These are phyloP conservation scores for Microdochium nivale DNA, from an alignment of 2,329 filamentous ascomycete species.

Conservation along the genomic window DNA sequence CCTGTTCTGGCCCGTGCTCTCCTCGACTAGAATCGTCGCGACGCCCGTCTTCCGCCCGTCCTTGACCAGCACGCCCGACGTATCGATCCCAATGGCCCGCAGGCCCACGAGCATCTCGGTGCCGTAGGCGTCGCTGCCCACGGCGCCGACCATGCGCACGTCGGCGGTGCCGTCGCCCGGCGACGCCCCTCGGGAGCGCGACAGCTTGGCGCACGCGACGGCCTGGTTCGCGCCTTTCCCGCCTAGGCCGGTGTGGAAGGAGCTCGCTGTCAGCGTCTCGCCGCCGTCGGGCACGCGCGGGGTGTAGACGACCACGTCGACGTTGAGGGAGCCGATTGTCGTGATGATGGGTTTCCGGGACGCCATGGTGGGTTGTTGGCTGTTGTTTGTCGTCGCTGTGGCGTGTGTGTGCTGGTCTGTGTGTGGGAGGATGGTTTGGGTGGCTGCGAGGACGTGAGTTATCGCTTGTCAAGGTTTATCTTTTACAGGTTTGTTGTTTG, in stretches of 20 bases:
- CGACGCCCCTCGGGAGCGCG: slow-evolving; percentile 41
- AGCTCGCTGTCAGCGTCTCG: slow-evolving; percentile 75
- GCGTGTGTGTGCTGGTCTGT: too few species aligned
- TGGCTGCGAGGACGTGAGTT: too few species aligned
- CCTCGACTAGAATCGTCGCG: slow-evolving; percentile 69
- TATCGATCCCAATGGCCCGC: slow-evolving; percentile 52
- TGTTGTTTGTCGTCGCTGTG: not conserved
- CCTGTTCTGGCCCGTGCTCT: slow-evolving; percentile 64
- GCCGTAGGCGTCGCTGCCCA: slow-evolving; percentile 62
- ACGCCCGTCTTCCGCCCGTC: slow-evolving; percentile 52
- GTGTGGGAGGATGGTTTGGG: too few species aligned
- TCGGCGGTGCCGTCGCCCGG: slow-evolving; percentile 19
- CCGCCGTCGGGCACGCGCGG: slow-evolving; percentile 74
- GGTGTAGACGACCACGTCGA: slow-evolving; percentile 85
- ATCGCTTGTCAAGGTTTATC: too few species aligned
- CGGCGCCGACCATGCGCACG: slow-evolving; percentile 66
- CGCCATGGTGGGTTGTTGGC: slow-evolving; percentile 10
- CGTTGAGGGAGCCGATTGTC: slow-evolving; percentile 88
- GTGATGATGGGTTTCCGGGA: slow-evolving; percentile 48
- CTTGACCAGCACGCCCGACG: slow-evolving; percentile 37
- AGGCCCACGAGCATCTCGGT: slow-evolving; percentile 50
- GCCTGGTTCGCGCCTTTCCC: slow-evolving; percentile 97
- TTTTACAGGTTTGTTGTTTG: not conserved
- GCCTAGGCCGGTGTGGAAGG: slow-evolving; percentile 73
- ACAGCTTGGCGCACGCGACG: slow-evolving; percentile 77